These are phyloP conservation scores for Chimonanthus salicifolius DNA, from an alignment of 164 flowering plant genomes.

Conservation along the genomic window DNA sequence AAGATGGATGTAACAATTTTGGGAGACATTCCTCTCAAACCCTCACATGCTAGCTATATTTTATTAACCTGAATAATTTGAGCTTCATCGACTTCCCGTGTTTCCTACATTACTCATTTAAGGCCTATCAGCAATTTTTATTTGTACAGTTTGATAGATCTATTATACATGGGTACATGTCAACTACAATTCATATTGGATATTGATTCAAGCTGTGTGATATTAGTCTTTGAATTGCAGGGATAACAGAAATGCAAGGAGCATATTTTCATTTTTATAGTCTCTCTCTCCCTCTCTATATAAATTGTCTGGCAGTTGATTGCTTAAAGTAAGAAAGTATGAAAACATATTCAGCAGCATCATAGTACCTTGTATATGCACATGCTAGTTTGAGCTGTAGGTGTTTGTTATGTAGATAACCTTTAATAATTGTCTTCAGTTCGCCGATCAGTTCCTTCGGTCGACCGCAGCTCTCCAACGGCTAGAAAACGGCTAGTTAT, in stretches of 20 bases:
- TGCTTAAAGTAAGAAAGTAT: no score
- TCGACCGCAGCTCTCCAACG: no score
- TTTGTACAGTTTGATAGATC: background rate
- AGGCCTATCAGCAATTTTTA: background rate
- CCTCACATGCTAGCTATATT: background rate
- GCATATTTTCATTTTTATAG: background rate
- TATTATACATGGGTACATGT: background rate
- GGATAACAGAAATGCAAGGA: background rate
- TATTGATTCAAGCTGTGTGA: background rate
- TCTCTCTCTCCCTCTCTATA: background rate
- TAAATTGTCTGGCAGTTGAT: no score
- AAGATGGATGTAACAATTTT: background rate
- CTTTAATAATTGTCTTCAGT: no score
- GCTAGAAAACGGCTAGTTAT: no score
- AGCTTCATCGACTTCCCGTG: no score
- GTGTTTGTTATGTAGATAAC: no score
- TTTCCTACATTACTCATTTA: background rate
- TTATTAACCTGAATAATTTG: background rate
- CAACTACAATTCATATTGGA: no score
- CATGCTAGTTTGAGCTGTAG: no score
- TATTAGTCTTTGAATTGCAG: background rate
- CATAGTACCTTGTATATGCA: no score
- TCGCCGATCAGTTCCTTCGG: no score
- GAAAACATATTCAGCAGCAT: no score
- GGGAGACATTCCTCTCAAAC: background rate